Conservation (phyloP, 2,329 filamentous ascomycete genomes). For the Cryphonectria naterciae region DNA sequence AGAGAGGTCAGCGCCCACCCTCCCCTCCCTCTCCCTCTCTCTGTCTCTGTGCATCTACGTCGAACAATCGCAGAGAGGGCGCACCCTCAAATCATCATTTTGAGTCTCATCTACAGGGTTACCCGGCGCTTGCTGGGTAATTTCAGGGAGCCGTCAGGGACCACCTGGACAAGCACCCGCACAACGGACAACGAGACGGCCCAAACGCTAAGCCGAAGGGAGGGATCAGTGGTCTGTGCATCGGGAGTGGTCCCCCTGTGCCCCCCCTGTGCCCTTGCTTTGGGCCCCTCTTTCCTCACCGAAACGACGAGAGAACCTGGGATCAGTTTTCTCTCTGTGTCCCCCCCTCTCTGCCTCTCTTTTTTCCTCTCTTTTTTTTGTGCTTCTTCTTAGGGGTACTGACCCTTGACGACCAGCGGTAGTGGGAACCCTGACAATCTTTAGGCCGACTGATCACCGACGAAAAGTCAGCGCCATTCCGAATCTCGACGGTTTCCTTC, state of each 20-base stretch:
- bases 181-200: not conserved
- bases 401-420: not conserved
- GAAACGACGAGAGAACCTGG: not conserved
- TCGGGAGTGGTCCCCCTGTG: not conserved
- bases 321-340: not conserved
- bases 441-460: not conserved
- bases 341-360: too few species aligned
- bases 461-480: slow-evolving; percentile 1
- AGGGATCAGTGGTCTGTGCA: slow-evolving; percentile 2
- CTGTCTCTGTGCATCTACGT: too few species aligned
- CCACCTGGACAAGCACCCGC: slow-evolving; percentile 8
- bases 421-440: not conserved
- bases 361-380: not conserved
- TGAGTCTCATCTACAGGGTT: slow-evolving; percentile 10
- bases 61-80: not conserved
- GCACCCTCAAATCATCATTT: not conserved
- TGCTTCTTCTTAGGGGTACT: not conserved
- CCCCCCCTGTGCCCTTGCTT: not conserved
- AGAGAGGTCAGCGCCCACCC: too few species aligned
- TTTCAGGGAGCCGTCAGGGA: slow-evolving; percentile 1
- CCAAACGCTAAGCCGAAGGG: not conserved
- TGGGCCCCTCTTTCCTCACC: slow-evolving; percentile 5
- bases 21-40: too few species aligned
- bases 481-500: not conserved
- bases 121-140: slow-evolving; percentile 2